Evolutionary conservation across 2,329 filamentous ascomycete genomes (phyloP).

Genomic region (Trichoderma afroharzianum): DNA sequence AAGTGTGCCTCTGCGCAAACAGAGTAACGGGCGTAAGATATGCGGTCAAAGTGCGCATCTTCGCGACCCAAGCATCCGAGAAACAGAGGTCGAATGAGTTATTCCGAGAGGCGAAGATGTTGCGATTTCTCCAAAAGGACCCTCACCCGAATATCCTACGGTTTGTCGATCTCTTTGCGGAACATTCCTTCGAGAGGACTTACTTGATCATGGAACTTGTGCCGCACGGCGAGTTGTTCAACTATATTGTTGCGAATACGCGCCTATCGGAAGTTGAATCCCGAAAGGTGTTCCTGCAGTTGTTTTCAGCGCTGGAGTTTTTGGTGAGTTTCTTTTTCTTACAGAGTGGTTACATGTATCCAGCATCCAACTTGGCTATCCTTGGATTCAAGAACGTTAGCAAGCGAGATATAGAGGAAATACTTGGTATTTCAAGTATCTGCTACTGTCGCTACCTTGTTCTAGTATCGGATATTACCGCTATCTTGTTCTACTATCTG

Average conservation of each 20-base stretch:
- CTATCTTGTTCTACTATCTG: too few relatives aligned
- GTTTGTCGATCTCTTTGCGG: background rate
- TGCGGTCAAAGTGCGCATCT: constrained; percentile 71
- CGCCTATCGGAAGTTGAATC: constrained; percentile 76
- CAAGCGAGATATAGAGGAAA: background rate
- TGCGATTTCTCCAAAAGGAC: background rate
- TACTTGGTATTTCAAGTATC: background rate
- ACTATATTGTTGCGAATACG: constrained; percentile 78
- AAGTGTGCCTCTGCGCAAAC: constrained; percentile 72
- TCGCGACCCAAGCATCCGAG: background rate
- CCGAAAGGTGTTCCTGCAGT: constrained; percentile 75
- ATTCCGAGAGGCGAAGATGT: background rate
- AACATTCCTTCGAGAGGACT: constrained; percentile 68
- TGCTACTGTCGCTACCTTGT: background rate
- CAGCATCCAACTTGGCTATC: background rate
- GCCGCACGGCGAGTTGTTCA: constrained; percentile 84
- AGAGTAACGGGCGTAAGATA: constrained; percentile 70
- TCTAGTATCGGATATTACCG: background rate
- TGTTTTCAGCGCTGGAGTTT: constrained; percentile 86
- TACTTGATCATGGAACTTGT: constrained; percentile 84
- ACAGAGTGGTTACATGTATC: background rate
- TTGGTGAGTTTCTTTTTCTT: constrained; percentile 56
- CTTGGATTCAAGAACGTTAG: background rate
- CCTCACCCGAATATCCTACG: background rate
- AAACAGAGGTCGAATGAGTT: background rate